Conservation (phyloP, 257 asterid species). For the Nicotiana sylvestris region DNA sequence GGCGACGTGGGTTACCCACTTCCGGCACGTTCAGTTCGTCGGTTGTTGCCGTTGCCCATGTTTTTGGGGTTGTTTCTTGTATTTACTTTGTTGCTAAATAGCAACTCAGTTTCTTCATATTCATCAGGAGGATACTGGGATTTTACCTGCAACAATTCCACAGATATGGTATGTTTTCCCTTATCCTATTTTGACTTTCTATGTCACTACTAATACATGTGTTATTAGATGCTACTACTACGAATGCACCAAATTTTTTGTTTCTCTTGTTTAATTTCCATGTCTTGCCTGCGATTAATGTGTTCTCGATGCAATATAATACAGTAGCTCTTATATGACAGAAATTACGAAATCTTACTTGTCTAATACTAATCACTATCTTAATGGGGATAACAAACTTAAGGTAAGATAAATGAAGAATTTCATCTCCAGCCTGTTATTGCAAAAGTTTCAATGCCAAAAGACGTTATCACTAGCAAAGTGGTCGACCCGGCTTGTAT, state of each 20-base stretch:
- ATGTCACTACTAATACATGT: neutral
- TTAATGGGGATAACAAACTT: neutral
- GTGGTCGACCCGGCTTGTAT: neutral
- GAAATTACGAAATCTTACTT: neutral
- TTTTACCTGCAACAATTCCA: neutral
- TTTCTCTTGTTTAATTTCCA: neutral
- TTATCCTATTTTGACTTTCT: neutral
- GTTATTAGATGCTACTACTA: neutral
- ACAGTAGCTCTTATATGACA: neutral
- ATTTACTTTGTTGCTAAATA: neutral
- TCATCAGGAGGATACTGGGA: neutral
- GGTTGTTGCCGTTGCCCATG: neutral
- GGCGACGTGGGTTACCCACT: neutral
- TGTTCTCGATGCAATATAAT: neutral
- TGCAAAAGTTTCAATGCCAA: neutral
- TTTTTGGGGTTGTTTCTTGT: neutral
- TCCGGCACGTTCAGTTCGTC: neutral
- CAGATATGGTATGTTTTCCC: neutral
- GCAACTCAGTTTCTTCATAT: neutral
- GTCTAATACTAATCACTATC: neutral
- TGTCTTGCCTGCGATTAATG: neutral
- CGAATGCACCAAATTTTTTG: neutral
- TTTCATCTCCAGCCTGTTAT: neutral
- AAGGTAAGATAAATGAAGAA: neutral
- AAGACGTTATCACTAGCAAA: neutral